Evolutionary conservation across 208 protist species (phyloP).

Genomic region (Jaenimonas drosophilae): DNA sequence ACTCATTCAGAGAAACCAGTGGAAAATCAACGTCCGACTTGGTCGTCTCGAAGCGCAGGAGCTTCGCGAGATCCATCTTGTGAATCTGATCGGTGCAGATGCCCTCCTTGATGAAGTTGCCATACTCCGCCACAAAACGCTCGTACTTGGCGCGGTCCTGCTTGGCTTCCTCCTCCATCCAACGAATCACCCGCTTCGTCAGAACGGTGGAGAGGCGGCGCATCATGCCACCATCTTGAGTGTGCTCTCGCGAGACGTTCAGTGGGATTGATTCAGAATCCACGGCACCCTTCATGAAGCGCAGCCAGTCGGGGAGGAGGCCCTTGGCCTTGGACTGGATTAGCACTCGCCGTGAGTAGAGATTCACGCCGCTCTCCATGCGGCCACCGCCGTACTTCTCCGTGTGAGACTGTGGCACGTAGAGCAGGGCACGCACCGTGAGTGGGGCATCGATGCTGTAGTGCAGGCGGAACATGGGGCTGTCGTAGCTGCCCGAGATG

Average conservation of each 20-base stretch:
- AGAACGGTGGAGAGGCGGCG: conserved; percentile 87
- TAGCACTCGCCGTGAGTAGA: conserved; percentile 94
- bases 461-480: conserved; percentile 90
- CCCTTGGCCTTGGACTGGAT: conserved; percentile 93
- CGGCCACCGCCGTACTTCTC: conserved; percentile 96
- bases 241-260: conserved; percentile 97
- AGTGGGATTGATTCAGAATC: conserved; percentile 97
- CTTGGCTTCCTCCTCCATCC: conserved; percentile 88
- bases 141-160: conserved; percentile 88
- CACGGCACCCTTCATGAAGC: conserved; percentile 95
- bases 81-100: conserved; percentile 92
- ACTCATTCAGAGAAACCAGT: conserved; percentile 92
- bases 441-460: conserved; percentile 95
- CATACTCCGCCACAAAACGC: conserved; percentile 92
- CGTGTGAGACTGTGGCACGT: conserved; percentile 93
- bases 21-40: conserved; percentile 65
- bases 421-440: conserved; percentile 91
- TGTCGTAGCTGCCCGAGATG: conserved; percentile 90
- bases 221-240: conserved; percentile 95
- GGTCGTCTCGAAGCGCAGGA: conserved; percentile 91
- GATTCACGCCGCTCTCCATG: conserved; percentile 91
- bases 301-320: conserved; percentile 97
- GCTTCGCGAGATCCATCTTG: conserved; percentile 91
- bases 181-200: conserved; percentile 89
- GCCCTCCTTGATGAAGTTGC: conserved; percentile 95